Evolutionary conservation across 768 basidiomycete species (phyloP).

Genomic region (Tylopilus subfusipes): DNA sequence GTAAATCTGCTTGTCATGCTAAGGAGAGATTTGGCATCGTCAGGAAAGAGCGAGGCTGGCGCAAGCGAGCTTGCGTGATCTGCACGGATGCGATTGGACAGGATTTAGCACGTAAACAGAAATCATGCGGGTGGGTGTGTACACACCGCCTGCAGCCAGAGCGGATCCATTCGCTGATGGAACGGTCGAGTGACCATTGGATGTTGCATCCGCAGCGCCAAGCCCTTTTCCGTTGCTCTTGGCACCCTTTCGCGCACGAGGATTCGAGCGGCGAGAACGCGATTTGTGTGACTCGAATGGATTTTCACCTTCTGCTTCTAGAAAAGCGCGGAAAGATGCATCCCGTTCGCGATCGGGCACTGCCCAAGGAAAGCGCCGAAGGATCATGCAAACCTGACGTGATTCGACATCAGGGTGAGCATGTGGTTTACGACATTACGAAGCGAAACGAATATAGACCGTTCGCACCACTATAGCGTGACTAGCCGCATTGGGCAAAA

Average conservation of each 20-base stretch:
- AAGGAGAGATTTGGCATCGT: constrained; percentile 28
- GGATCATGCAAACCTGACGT: constrained; percentile 74
- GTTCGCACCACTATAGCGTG: constrained; percentile 2
- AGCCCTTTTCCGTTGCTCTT: constrained; percentile 4
- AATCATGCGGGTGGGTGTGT: constrained; percentile 1
- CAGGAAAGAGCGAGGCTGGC: constrained; percentile 17
- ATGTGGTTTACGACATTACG: not conserved
- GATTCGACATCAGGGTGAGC: constrained; percentile 8
- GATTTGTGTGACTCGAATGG: constrained; percentile 33
- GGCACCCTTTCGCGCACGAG: constrained; percentile 1
- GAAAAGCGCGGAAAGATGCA: constrained; percentile 86
- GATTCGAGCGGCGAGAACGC: constrained; percentile 11
- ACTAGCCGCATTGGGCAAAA: not conserved
- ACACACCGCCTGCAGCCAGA: constrained; percentile 23
- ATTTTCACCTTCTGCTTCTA: constrained; percentile 87
- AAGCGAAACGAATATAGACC: constrained; percentile 5
- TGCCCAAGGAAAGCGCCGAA: constrained; percentile 98
- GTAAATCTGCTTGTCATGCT: constrained; percentile 28
- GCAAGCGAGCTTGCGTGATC: constrained; percentile 13
- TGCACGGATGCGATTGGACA: constrained; percentile 6
- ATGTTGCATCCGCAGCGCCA: not conserved
- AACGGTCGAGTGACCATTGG: constrained; percentile 2
- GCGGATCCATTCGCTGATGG: constrained; percentile 7
- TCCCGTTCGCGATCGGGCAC: constrained; percentile 94
- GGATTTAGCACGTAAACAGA: constrained; percentile 11